phyloP scores from a whole-genome alignment of 768 basidiomycete species.

The Ramaria sp. region DNA sequence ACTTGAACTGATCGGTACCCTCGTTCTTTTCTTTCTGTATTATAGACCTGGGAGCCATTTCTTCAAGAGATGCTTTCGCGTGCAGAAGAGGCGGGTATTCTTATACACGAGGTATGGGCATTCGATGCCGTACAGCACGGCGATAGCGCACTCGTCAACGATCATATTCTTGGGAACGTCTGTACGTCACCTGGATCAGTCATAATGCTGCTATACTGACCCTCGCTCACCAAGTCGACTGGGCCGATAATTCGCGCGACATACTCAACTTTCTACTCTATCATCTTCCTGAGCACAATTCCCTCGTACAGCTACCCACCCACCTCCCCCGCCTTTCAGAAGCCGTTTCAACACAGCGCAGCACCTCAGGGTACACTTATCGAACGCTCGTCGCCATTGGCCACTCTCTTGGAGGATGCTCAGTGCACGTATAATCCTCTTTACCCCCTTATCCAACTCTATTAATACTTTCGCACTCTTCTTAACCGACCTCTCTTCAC shows the following conservation, averaged over 20 bases:
- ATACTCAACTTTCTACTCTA: slow-evolving; percentile 62
- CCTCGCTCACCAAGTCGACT: slow-evolving; percentile 42
- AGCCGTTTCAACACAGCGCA: slow-evolving; percentile 31
- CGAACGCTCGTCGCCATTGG: slow-evolving; percentile 62
- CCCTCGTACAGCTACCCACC: slow-evolving; percentile 30
- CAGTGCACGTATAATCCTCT: slow-evolving; percentile 38
- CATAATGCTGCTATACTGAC: background rate
- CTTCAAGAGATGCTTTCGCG: slow-evolving; percentile 40
- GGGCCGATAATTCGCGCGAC: slow-evolving; percentile 70
- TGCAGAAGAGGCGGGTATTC: slow-evolving; percentile 17
- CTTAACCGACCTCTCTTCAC: background rate
- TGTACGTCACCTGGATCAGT: slow-evolving; percentile 38
- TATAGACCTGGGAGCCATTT: slow-evolving; percentile 72
- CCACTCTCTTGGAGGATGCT: slow-evolving; percentile 79
- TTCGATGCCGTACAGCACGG: slow-evolving; percentile 83
- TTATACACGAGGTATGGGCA: slow-evolving; percentile 67
- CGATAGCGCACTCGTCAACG: slow-evolving; percentile 70
- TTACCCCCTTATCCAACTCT: background rate
- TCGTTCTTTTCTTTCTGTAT: background rate
- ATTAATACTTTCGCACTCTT: background rate
- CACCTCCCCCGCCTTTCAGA: slow-evolving; percentile 40
- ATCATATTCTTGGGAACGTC: slow-evolving; percentile 37
- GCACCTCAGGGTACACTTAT: slow-evolving; percentile 33
- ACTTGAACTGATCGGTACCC: background rate
- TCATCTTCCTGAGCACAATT: slow-evolving; percentile 43